Evolutionary conservation across 2,329 filamentous ascomycete genomes (phyloP).

Genomic region (Didymella exigua): DNA sequence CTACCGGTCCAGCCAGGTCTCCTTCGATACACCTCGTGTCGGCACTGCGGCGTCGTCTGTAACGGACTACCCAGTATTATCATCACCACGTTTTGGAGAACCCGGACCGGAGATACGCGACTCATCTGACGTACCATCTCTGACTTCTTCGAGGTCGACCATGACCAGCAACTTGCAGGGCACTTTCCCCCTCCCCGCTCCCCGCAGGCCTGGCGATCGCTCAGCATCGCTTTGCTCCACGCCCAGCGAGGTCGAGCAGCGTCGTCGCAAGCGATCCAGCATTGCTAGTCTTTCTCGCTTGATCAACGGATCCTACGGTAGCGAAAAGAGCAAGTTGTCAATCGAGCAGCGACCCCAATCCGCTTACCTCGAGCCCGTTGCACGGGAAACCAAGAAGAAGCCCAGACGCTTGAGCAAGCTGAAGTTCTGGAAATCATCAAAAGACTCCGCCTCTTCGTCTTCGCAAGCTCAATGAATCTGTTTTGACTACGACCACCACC

Average conservation of each 20-base stretch:
- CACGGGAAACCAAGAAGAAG: constrained; percentile 67
- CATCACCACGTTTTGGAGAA: constrained; percentile 74
- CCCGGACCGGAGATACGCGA: constrained; percentile 73
- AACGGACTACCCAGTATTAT: constrained; percentile 72
- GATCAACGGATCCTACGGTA: constrained; percentile 69
- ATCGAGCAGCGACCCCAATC: constrained; percentile 63
- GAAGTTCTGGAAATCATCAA: constrained; percentile 72
- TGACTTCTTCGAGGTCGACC: constrained; percentile 77
- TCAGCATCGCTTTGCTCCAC: constrained; percentile 51
- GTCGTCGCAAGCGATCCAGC: constrained; percentile 74
- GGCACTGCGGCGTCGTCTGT: constrained; percentile 78
- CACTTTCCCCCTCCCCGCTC: constrained; percentile 49
- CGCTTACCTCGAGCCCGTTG: constrained; percentile 61
- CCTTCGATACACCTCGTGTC: constrained; percentile 72
- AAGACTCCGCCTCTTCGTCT: constrained; percentile 34
- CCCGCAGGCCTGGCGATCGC: constrained; percentile 52
- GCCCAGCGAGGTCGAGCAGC: constrained; percentile 51
- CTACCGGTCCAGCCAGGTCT: constrained; percentile 64
- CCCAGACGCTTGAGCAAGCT: constrained; percentile 73
- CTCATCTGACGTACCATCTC: constrained; percentile 74
- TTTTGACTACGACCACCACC: constrained; percentile 6
- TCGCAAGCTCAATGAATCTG: constrained; percentile 27
- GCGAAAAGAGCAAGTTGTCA: constrained; percentile 75
- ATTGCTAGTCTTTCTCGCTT: constrained; percentile 77
- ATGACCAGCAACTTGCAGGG: constrained; percentile 72